Evolutionary conservation across 768 basidiomycete genomes (phyloP).

Genomic region (Favolaschia claudopus): DNA sequence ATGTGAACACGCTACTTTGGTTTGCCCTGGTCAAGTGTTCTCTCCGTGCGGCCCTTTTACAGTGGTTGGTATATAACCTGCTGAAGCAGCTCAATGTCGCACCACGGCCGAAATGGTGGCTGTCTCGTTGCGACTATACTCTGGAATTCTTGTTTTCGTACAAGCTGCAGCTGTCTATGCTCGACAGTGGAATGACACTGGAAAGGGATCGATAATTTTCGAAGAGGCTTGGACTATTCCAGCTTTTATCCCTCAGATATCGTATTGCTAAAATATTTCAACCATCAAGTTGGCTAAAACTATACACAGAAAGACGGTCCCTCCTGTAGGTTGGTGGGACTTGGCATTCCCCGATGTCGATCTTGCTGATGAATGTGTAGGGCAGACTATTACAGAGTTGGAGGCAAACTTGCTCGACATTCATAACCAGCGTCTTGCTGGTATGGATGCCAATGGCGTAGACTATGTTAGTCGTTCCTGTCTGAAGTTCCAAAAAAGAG

Average conservation of each 20-base stretch:
- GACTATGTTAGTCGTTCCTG: constrained; percentile 39
- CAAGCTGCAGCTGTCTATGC: constrained; percentile 9
- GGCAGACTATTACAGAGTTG: constrained; percentile 39
- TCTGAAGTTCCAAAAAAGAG: background rate
- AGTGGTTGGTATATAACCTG: too few relatives aligned
- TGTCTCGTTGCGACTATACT: too few relatives aligned
- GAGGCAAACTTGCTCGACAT: constrained; percentile 45
- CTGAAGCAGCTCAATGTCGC: too few relatives aligned
- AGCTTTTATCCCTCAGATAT: constrained; percentile 36
- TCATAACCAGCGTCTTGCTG: constrained; percentile 41
- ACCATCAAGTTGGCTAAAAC: too few relatives aligned
- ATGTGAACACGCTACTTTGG: too few relatives aligned
- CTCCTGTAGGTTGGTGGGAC: constrained; percentile 36
- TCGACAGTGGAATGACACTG: constrained; percentile 38
- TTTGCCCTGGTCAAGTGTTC: too few relatives aligned
- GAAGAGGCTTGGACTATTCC: constrained; percentile 50
- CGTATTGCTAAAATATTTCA: constrained; percentile 28
- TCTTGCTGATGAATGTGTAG: too few relatives aligned
- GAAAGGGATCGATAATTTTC: constrained; percentile 43
- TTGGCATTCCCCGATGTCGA: too few relatives aligned
- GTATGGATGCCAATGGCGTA: constrained; percentile 44
- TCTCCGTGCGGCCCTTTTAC: too few relatives aligned
- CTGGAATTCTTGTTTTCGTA: too few relatives aligned
- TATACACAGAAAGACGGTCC: constrained; percentile 19
- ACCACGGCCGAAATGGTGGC: too few relatives aligned